Percentiles rank a stretch among this genome's conserved stretches.
Evolutionary conservation across 768 basidiomycete genomes (phyloP).

Genomic region (Leccinellum rugosiceps): DNA sequence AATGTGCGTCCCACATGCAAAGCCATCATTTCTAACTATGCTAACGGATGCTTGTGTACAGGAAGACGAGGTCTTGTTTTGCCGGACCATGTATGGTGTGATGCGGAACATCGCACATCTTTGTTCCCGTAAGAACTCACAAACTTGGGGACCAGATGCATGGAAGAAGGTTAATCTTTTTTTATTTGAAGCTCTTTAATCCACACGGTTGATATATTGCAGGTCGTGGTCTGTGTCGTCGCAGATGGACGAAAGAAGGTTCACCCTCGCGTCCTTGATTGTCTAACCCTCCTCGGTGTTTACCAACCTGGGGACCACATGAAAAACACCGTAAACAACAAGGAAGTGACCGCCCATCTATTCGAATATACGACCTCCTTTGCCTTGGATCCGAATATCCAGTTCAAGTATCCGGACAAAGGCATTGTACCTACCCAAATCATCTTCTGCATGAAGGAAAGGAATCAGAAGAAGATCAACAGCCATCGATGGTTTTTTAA

Average conservation of each 20-base stretch:
- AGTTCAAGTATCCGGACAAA: conserved; percentile 87
- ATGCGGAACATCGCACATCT: conserved; percentile 84
- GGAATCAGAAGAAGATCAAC: conserved; percentile 96
- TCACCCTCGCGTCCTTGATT: conserved; percentile 82
- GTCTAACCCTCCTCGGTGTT: conserved; percentile 87
- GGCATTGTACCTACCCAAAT: conserved; percentile 95
- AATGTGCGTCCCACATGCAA: conserved; percentile 62
- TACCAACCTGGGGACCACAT: conserved; percentile 72
- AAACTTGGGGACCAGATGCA: conserved; percentile 93
- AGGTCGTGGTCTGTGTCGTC: conserved; percentile 92
- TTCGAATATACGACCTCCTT: conserved; percentile 89
- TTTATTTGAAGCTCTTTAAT: not conserved
- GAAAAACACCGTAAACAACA: conserved; percentile 66
- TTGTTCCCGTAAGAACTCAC: conserved; percentile 82
- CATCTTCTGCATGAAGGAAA: conserved; percentile 88
- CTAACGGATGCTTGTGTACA: conserved; percentile 28
- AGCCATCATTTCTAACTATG: conserved; percentile 1
- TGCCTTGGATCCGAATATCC: conserved; percentile 71
- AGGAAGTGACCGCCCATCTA: conserved; percentile 68
- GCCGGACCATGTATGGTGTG: conserved; percentile 90
- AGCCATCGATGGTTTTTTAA: conserved; percentile 98
- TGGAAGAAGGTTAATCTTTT: conserved; percentile 78
- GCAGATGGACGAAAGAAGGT: conserved; percentile 83
- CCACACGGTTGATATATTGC: not conserved
- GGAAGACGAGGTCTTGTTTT: conserved; percentile 90